Base-by-base conservation (phyloP, 768 basidiomycete genomes). In the Lepiota venenata region DNA sequence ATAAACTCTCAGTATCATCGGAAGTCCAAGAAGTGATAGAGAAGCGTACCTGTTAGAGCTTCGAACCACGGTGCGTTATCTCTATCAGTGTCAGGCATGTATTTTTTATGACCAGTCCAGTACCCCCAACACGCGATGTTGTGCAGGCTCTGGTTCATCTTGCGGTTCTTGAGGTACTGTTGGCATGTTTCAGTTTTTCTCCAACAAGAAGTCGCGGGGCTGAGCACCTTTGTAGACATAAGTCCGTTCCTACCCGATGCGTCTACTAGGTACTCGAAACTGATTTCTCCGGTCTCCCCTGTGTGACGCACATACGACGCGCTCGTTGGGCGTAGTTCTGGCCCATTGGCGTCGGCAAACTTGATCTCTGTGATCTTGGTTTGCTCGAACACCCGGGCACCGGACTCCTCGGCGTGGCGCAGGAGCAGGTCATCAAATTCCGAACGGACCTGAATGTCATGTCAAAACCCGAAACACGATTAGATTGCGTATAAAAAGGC, bases 41-140 rank as follows among this genome's bases (percentile, higher is more conserved):
- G 39, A 27, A 15, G 35, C 60, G 25, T 50, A 66, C 66, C 64
- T 54, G 59, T 64, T 16, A 74, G 53, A 4, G 69, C 65, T 56
- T 74, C 72, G n/a, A 74, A 60, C 66, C 65, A 74, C 5, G 67
- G 60, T 1, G 72, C 67, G 48, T 71, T 71, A 32, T 72, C 66
- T 4, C 69, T 63, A 20, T 29, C 47, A 1, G 69, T 72, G 0
- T 64, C 65, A 1, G 66, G 63, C 55, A 58, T 64, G 43, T 74
- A 74, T 46, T 53, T 53, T 0, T 52, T 61, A 2, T 63, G 50
- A 14, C 62, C 65, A 15, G 64, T 64, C 70, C 71, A 74, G 58
- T 73, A 72, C 29, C 65, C 67, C 71, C 71, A 71, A 37, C 63
- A 66, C 9, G 72, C 72, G 21, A 71, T 41, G 29, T 73, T 73